Percentiles rank a stretch among this genome's conserved stretches.
These are phyloP conservation scores for Sporormia fimetaria DNA, from an alignment of 495 filamentous ascomycete species.

Conservation along the genomic window DNA sequence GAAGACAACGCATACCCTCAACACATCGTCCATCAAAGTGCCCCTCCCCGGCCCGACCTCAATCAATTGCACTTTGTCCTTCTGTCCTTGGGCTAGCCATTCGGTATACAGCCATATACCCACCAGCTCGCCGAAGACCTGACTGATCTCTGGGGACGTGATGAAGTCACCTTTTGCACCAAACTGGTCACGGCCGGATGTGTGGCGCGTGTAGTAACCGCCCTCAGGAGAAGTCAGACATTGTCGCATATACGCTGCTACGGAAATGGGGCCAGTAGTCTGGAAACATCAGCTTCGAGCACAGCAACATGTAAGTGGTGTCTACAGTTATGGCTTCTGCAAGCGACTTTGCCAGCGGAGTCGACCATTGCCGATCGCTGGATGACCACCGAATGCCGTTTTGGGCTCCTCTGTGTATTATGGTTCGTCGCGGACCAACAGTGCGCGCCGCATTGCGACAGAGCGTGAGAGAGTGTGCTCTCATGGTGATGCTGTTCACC, in stretches of 20 bases:
- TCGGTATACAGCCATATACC: slow-evolving; percentile 91
- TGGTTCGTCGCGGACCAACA: not conserved
- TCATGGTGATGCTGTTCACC: no score
- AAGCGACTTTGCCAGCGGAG: slow-evolving; percentile 74
- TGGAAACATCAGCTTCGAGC: slow-evolving; percentile 26
- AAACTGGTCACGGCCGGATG: slow-evolving; percentile 64
- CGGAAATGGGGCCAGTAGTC: slow-evolving; percentile 77
- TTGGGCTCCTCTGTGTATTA: not conserved
- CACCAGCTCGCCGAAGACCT: slow-evolving; percentile 88
- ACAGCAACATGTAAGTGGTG: not conserved
- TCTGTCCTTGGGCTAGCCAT: slow-evolving; percentile 82
- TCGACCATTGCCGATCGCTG: slow-evolving; percentile 58
- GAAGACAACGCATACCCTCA: slow-evolving; percentile 51
- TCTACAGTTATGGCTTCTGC: slow-evolving; percentile 70
- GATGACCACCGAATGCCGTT: slow-evolving; percentile 16
- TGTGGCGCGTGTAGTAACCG: slow-evolving; percentile 80
- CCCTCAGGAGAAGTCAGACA: slow-evolving; percentile 84
- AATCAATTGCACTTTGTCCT: slow-evolving; percentile 66
- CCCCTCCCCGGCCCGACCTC: slow-evolving; percentile 91
- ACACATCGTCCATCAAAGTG: slow-evolving; percentile 93
- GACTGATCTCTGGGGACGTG: slow-evolving; percentile 93
- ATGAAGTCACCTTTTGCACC: slow-evolving; percentile 88
- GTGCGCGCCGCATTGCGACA: slow-evolving; percentile 2
- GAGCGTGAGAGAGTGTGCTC: slow-evolving; percentile 15
- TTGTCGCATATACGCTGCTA: slow-evolving; percentile 96